These are phyloP conservation scores for Rhizopus delemar DNA, from an alignment of 371 early-diverging fungal genomes.

Conservation along the genomic window DNA sequence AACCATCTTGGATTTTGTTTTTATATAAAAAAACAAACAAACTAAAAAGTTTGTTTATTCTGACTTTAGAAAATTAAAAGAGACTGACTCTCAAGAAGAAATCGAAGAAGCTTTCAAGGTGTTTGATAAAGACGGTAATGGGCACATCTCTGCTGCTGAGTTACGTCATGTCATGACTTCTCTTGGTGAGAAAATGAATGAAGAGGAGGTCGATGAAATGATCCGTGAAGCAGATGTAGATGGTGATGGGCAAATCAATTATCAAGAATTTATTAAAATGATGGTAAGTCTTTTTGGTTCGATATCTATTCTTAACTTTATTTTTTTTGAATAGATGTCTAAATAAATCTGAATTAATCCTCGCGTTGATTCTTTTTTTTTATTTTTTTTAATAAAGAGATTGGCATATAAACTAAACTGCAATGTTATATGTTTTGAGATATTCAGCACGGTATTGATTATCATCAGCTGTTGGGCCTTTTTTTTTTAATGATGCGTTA, in stretches of 20 bases:
- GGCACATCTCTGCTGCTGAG: constrained; percentile 56
- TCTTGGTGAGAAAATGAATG: constrained; percentile 75
- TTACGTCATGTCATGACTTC: constrained; percentile 56
- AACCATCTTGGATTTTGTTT: not conserved
- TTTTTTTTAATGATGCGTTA: not conserved
- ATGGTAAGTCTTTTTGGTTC: constrained; percentile 49
- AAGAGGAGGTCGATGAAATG: constrained; percentile 84
- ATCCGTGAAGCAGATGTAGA: constrained; percentile 86
- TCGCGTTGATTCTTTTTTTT: not conserved
- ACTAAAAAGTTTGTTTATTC: not conserved
- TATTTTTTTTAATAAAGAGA: not conserved
- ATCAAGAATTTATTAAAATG: constrained; percentile 94
- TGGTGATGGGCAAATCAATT: constrained; percentile 87
- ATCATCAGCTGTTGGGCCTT: constrained; percentile 47
- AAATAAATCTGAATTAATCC: constrained; percentile 17
- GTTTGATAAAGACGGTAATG: constrained; percentile 61
- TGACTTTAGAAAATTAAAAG: constrained; percentile 46
- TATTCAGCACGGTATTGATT: constrained; percentile 42
- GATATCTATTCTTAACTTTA: constrained; percentile 4
- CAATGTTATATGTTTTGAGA: constrained; percentile 28
- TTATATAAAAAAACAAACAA: not conserved
- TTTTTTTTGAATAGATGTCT: constrained; percentile 15
- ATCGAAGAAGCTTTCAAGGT: constrained; percentile 59
- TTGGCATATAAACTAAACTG: constrained; percentile 17
- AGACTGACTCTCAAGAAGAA: constrained; percentile 52